These are phyloP conservation scores for Cunninghamia lanceolata DNA, from an alignment of 75 land plant genomes.

Conservation along the genomic window DNA sequence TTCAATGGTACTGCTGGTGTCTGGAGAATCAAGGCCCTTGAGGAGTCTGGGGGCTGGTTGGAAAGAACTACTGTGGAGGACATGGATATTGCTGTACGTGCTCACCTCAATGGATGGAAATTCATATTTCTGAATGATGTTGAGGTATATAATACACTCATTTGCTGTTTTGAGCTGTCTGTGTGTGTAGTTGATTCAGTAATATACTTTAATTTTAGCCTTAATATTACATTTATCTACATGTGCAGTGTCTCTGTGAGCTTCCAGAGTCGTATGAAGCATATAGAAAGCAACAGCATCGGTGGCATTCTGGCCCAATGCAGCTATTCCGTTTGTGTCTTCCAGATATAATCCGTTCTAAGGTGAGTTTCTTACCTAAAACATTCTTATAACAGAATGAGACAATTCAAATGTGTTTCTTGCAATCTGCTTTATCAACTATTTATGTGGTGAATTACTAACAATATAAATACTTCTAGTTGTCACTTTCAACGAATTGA, in stretches of 20 bases:
- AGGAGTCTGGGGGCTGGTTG: constrained; percentile 62
- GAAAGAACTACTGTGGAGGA: constrained; percentile 61
- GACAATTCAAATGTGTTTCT: background rate
- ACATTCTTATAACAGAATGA: background rate
- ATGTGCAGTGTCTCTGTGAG: constrained; percentile 71
- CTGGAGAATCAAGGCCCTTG: constrained; percentile 56
- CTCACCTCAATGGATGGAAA: constrained; percentile 61
- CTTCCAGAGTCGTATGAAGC: constrained; percentile 71
- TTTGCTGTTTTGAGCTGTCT: background rate
- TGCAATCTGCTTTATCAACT: background rate
- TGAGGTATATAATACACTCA: constrained; percentile 14
- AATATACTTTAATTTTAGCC: background rate
- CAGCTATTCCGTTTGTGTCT: constrained; percentile 53
- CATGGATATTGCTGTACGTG: constrained; percentile 66
- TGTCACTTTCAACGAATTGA: background rate
- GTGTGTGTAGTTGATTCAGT: background rate
- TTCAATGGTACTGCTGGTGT: constrained; percentile 63
- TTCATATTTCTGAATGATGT: constrained; percentile 60
- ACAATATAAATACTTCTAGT: background rate
- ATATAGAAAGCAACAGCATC: constrained; percentile 59
- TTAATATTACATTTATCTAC: background rate
- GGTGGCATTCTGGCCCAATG: constrained; percentile 75
- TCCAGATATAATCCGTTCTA: constrained; percentile 41
- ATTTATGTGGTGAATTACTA: background rate
- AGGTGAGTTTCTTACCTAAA: constrained; percentile 18